Base-by-base conservation (phyloP, 2,329 filamentous ascomycete species). In the Colletotrichum shisoi region DNA sequence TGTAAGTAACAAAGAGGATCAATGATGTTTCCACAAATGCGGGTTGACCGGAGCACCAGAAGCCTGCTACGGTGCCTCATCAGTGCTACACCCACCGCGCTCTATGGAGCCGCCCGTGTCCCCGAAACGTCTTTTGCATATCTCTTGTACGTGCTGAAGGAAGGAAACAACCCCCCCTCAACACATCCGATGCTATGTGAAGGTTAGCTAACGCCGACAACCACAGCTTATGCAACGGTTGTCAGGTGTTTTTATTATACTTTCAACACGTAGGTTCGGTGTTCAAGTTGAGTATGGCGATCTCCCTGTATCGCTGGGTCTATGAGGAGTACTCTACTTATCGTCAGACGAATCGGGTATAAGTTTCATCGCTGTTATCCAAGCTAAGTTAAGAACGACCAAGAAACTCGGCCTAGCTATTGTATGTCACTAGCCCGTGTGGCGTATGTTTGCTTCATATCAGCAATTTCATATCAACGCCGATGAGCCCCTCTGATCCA, bases 391-490 rank as follows among this genome's bases (percentile, higher is more conserved):
- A 48, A 89, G 76, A 91, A 94, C 92, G 74, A 89, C 92, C 8
- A 93, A 97, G 24, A 45, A n/a, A 57, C 15, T 12, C 54, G 79
- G 92, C 92, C 12, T 93, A 97, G 79, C 94, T 94, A 0, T 96
- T 97, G 78, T 69, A 57, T 15, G 68, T 94, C 73, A 96, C 96
- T 81, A 42, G 52, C 13, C 52, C 52, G 6, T 57, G 57, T 17
- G 63, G 63, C 12, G 54, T 67, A 6, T 42, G 39, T 17, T 17
- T 87, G 84, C 63, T 92, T 92, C 1, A 95, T 79, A 97, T 97
- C 74, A 93, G 94, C 68, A 97, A 97, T 79, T 83, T 97, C 53
- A 91, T 96, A 91, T 96, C 81, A 86, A 96, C 75, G 87, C 89
- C 5, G 83, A 84, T 2, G 88, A 91, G 59, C 82, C 96, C 54